Percentiles rank a stretch among this genome's conserved stretches.
phyloP scores from a whole-genome alignment of 164 flowering plant species.

The Nymphaea colorata region DNA sequence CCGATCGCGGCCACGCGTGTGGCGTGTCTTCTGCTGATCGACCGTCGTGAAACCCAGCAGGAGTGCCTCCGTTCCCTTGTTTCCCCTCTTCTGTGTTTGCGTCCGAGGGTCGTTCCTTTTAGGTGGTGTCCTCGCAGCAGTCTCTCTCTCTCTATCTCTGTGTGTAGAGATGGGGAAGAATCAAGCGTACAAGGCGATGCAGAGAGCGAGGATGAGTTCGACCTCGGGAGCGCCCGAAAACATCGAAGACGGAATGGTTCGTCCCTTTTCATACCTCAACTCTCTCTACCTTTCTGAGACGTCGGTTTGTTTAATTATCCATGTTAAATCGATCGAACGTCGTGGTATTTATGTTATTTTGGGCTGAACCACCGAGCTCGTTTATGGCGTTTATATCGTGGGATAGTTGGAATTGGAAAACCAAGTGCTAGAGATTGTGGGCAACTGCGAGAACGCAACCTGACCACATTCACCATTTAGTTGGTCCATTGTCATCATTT shows the following conservation, averaged over 20 bases:
- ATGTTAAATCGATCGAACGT: background rate
- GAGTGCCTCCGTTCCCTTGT: background rate
- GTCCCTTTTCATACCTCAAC: conserved; percentile 73
- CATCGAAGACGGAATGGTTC: conserved; percentile 96
- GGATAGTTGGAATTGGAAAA: too few relatives aligned
- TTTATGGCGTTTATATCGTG: too few relatives aligned
- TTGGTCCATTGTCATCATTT: too few relatives aligned
- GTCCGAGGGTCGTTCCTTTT: too few relatives aligned
- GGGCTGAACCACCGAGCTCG: background rate
- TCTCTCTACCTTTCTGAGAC: background rate
- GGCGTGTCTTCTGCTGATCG: too few relatives aligned
- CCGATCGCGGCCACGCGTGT: too few relatives aligned
- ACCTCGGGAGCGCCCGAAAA: conserved; percentile 74
- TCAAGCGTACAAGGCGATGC: conserved; percentile 99
- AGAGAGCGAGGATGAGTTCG: conserved; percentile 72
- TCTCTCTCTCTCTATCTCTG: conserved; percentile 12
- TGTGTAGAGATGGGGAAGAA: conserved; percentile 75
- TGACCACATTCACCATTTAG: too few relatives aligned
- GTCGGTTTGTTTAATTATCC: too few relatives aligned
- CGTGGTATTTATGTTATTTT: background rate
- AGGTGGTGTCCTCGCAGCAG: background rate
- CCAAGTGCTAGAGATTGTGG: too few relatives aligned
- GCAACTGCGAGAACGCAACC: too few relatives aligned
- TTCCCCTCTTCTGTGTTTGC: background rate
- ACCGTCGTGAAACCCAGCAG: too few relatives aligned